Conservation (phyloP, 2,329 filamentous ascomycete species). For the Clonostachys solani region DNA sequence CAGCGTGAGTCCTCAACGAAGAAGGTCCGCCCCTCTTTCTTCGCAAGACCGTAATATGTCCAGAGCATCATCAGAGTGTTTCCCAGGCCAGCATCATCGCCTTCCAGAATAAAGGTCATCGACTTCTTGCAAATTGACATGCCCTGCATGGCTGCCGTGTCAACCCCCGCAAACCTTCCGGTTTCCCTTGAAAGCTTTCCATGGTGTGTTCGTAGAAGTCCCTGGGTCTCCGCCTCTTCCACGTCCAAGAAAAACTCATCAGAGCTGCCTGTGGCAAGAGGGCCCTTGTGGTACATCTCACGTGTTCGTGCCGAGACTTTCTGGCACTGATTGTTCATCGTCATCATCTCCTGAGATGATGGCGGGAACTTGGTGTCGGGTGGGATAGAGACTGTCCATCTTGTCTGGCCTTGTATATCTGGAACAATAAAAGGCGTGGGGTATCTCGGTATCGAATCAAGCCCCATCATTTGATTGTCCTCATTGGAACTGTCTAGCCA, state of each 20-base stretch:
- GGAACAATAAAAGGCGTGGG: conserved; percentile 69
- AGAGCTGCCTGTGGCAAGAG: conserved; percentile 46
- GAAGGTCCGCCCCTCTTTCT: conserved; percentile 69
- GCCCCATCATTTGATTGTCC: conserved; percentile 64
- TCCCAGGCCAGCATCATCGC: conserved; percentile 69
- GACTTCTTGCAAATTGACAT: conserved; percentile 61
- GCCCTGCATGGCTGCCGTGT: conserved; percentile 34
- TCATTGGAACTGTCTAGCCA: conserved; percentile 40
- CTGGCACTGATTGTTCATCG: conserved; percentile 64
- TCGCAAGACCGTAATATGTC: conserved; percentile 77
- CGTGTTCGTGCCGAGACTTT: conserved; percentile 58
- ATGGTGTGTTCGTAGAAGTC: conserved; percentile 41
- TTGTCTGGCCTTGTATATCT: conserved; percentile 58
- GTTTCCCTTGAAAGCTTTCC: conserved; percentile 12
- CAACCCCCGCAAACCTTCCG: conserved; percentile 43
- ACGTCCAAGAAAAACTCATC: conserved; percentile 74
- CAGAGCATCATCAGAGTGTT: conserved; percentile 74
- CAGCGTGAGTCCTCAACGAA: conserved; percentile 83
- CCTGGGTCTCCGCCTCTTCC: conserved; percentile 61
- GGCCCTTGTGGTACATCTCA: conserved; percentile 31
- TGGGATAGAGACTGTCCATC: conserved; percentile 82
- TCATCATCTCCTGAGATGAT: conserved; percentile 58
- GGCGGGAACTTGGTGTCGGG: conserved; percentile 63
- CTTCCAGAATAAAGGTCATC: conserved; percentile 75
- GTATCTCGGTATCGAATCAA: conserved; percentile 63